Percentiles rank a stretch among this genome's conserved stretches.
These are phyloP conservation scores for Anacardium occidentale DNA, from an alignment of 345 rosid genomes.

Conservation along the genomic window DNA sequence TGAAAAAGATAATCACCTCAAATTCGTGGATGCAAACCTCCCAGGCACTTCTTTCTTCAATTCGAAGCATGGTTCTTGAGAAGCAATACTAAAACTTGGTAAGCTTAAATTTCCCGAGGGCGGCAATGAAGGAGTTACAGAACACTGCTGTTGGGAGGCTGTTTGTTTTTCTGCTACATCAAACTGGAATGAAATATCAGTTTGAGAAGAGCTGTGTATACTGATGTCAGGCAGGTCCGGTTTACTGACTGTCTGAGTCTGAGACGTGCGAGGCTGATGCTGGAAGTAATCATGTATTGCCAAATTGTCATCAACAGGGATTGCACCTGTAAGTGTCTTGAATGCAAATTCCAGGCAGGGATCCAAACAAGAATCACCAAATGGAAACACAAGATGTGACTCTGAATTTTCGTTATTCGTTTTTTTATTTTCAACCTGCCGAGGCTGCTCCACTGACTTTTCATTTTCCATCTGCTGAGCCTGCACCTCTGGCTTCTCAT, in stretches of 20 bases:
- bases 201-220: slow-evolving; percentile 32
- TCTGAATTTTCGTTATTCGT: slow-evolving; percentile 19
- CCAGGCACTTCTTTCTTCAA: slow-evolving; percentile 13
- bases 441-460: slow-evolving; percentile 13
- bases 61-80: slow-evolving; percentile 26
- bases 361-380: slow-evolving; percentile 40
- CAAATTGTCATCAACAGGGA: slow-evolving; percentile 33
- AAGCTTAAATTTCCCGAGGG: slow-evolving; percentile 20
- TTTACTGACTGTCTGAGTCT: slow-evolving; percentile 22
- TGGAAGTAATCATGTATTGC: slow-evolving; percentile 40
- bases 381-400: slow-evolving; percentile 15
- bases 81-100: slow-evolving; percentile 19
- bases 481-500: slow-evolving; percentile 18
- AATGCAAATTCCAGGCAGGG: slow-evolving; percentile 47
- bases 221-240: slow-evolving; percentile 37
- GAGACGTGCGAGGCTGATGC: slow-evolving; percentile 27
- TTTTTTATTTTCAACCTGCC: slow-evolving; percentile 10
- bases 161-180: slow-evolving; percentile 22
- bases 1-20: neutral
- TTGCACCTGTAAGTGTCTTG: slow-evolving; percentile 45
- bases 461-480: neutral
- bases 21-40: slow-evolving; percentile 19
- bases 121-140: slow-evolving; percentile 4
- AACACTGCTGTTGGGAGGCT: slow-evolving; percentile 17
- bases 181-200: slow-evolving; percentile 25